These are phyloP conservation scores for Penicillium frequentans DNA, from an alignment of 2,329 filamentous ascomycete genomes.

Conservation along the genomic window DNA sequence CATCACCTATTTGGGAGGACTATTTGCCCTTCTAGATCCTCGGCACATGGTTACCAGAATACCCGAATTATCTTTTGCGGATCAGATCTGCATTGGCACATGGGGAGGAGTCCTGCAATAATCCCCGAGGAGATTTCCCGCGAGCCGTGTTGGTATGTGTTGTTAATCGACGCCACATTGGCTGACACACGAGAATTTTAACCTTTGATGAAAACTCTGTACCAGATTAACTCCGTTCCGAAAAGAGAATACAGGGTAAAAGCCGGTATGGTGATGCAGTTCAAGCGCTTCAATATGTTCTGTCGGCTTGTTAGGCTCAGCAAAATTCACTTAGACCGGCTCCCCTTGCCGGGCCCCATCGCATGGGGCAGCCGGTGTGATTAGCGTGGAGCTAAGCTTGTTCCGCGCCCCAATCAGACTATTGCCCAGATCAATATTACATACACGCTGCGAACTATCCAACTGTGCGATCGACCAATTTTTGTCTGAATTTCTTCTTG, in stretches of 20 bases:
- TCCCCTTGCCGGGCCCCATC: background rate
- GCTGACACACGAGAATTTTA: background rate
- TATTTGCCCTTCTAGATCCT: background rate
- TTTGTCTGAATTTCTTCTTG: background rate
- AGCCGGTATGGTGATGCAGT: background rate
- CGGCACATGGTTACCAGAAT: background rate
- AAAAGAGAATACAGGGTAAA: background rate
- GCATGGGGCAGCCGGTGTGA: background rate
- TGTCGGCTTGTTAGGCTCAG: background rate
- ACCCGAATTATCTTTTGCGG: background rate
- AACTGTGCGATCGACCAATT: background rate
- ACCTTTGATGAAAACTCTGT: background rate
- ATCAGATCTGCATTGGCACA: background rate
- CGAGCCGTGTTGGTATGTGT: background rate
- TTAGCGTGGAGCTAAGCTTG: background rate
- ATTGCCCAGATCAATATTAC: constrained; percentile 1
- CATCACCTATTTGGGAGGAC: background rate
- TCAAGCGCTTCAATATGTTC: background rate
- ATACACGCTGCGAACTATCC: background rate
- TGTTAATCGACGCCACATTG: background rate
- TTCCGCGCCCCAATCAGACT: background rate
- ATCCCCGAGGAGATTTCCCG: background rate
- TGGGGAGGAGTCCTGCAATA: background rate
- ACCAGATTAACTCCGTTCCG: background rate
- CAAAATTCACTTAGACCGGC: background rate